A percentile compares a stretch with the other conserved stretches of the same genome.
phyloP scores from a whole-genome alignment of 306 rosid species.

The Prunus mira region DNA sequence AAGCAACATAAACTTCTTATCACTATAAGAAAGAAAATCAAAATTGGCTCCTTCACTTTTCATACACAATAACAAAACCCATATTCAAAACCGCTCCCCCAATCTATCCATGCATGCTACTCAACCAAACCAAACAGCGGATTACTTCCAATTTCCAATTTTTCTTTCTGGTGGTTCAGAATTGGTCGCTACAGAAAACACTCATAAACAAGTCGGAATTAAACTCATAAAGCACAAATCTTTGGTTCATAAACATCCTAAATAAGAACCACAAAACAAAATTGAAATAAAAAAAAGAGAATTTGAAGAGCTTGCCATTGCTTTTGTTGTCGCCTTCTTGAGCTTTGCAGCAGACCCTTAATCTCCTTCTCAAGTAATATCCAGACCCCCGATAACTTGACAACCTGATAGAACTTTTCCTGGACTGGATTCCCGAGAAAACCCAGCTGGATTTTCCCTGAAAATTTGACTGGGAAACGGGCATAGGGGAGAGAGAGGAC shows the following conservation, averaged over 20 bases:
- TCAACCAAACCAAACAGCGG: not conserved
- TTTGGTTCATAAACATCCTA: not conserved
- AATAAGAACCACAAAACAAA: not conserved
- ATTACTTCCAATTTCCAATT: not conserved
- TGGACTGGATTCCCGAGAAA: conserved; percentile 29
- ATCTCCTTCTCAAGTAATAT: conserved; percentile 24
- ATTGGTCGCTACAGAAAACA: not conserved
- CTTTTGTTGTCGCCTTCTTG: conserved; percentile 55
- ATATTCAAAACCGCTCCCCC: not conserved
- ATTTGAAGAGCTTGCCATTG: conserved; percentile 53
- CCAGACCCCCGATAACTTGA: conserved; percentile 29
- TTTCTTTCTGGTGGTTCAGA: not conserved
- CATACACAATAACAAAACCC: not conserved
- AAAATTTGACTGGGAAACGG: conserved; percentile 48
- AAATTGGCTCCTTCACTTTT: not conserved
- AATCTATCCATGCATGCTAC: not conserved
- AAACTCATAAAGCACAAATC: not conserved
- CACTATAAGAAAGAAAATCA: not conserved
- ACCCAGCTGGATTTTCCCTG: conserved; percentile 41
- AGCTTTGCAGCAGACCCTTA: conserved; percentile 53
- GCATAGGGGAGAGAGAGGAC: conserved; percentile 50
- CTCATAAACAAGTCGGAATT: not conserved
- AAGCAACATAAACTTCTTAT: not conserved
- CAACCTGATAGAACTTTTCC: conserved; percentile 33
- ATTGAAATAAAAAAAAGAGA: not conserved